Evolutionary conservation across 1,139 yeast genomes (phyloP).

Genomic region (Yarrowia galli): DNA sequence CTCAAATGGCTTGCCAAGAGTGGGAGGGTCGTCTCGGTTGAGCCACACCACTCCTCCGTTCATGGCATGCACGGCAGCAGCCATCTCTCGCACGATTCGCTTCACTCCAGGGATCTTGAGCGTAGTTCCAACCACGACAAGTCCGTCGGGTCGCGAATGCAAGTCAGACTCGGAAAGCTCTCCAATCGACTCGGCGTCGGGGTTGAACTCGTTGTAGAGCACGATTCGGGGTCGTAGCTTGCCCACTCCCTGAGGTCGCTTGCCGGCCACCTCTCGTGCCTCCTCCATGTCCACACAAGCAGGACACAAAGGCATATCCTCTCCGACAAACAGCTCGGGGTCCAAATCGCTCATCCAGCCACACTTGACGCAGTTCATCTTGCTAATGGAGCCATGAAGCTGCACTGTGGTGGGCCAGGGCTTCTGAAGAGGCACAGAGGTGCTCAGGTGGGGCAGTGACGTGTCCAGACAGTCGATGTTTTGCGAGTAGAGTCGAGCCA

Average conservation of each 20-base stretch:
- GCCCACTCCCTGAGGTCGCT: conserved; percentile 78
- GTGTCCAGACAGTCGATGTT: conserved; percentile 59
- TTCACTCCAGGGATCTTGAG: conserved; percentile 86
- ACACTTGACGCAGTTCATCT: conserved; percentile 80
- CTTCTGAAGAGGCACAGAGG: conserved; percentile 57
- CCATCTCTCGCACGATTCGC: conserved; percentile 72
- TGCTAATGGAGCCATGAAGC: conserved; percentile 78
- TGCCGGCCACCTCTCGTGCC: conserved; percentile 64
- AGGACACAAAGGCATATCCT: conserved; percentile 59
- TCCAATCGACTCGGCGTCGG: conserved; percentile 84
- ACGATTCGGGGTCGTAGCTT: conserved; percentile 82
- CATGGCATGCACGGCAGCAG: conserved; percentile 67
- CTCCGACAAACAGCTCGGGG: conserved; percentile 52
- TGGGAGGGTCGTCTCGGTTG: conserved; percentile 61
- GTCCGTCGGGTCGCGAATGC: conserved; percentile 71
- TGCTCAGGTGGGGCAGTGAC: conserved; percentile 56
- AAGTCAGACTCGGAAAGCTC: conserved; percentile 73
- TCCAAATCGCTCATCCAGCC: conserved; percentile 57
- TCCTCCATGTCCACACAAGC: conserved; percentile 63
- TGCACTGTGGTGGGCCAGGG: conserved; percentile 68
- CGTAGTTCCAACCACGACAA: conserved; percentile 86
- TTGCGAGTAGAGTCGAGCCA: conserved; percentile 67
- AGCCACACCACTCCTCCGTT: conserved; percentile 66
- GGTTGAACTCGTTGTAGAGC: conserved; percentile 84
- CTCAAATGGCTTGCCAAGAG: conserved; percentile 56